These are phyloP conservation scores for Metarhizium album DNA, from an alignment of 2,329 filamentous ascomycete species.

Conservation along the genomic window DNA sequence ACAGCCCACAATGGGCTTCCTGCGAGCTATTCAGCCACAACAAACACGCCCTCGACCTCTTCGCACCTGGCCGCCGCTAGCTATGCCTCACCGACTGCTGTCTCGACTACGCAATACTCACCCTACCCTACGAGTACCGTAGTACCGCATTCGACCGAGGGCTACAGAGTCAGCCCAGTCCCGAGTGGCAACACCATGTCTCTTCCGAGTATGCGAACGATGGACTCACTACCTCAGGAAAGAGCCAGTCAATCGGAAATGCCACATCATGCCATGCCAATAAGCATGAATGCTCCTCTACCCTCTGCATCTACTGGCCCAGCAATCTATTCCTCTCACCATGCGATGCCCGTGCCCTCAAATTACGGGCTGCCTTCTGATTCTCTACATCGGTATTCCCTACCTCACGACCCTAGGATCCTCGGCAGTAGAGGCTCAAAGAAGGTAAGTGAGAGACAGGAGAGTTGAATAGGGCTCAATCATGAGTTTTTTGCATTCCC, in stretches of 20 bases:
- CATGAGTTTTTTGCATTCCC: background rate
- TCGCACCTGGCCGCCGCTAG: conserved; percentile 6
- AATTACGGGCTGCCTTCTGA: conserved; percentile 34
- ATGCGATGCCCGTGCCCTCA: conserved; percentile 21
- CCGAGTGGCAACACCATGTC: conserved; percentile 20
- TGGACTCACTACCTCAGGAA: conserved; percentile 23
- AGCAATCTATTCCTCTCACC: conserved; percentile 32
- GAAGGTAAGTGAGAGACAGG: conserved; percentile 34
- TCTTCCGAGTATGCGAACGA: conserved; percentile 30
- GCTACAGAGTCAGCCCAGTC: conserved; percentile 19
- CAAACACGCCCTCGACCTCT: conserved; percentile 6
- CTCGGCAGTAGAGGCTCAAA: conserved; percentile 41
- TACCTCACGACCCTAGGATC: conserved; percentile 38
- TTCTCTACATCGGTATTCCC: conserved; percentile 32
- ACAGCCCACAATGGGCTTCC: conserved; percentile 15
- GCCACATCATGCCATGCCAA: conserved; percentile 25
- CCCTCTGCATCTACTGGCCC: conserved; percentile 20
- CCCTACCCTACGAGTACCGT: conserved; percentile 19
- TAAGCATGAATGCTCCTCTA: conserved; percentile 23
- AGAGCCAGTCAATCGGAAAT: conserved; percentile 14
- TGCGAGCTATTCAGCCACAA: conserved; percentile 16
- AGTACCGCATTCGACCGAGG: conserved; percentile 16
- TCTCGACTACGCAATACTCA: conserved; percentile 19
- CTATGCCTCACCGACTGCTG: conserved; percentile 13
- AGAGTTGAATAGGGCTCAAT: background rate